phyloP scores from a whole-genome alignment of 1,284 basidiomycete species.

The Irpex rosettiformis region DNA sequence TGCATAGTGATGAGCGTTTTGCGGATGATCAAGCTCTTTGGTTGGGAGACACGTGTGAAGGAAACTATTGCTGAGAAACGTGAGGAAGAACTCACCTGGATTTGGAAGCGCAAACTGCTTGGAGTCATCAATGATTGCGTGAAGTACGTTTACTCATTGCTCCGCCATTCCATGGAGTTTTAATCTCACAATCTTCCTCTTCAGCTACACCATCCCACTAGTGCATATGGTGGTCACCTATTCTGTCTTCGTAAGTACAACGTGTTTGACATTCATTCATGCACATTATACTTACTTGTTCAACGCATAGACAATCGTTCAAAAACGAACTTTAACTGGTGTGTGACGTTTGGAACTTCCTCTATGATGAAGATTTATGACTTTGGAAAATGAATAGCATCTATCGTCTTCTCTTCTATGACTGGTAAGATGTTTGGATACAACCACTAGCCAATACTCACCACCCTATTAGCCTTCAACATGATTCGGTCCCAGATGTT shows the following conservation, averaged over 20 bases:
- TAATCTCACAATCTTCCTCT: not conserved
- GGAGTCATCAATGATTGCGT: constrained; percentile 33
- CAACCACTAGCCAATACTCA: not conserved
- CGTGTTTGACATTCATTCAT: not conserved
- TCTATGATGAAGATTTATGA: not conserved
- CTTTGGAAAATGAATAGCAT: constrained; percentile 24
- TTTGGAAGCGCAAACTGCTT: constrained; percentile 39
- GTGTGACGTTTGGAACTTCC: not conserved
- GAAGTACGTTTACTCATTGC: constrained; percentile 29
- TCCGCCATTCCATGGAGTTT: not conserved
- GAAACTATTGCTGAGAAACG: constrained; percentile 42
- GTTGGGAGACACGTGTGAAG: constrained; percentile 48
- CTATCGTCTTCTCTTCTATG: constrained; percentile 40
- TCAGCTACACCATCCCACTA: constrained; percentile 61
- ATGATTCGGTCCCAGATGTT: constrained; percentile 31
- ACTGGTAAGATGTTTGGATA: constrained; percentile 25
- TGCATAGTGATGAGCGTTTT: constrained; percentile 33
- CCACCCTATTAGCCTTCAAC: constrained; percentile 27
- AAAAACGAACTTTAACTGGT: constrained; percentile 31
- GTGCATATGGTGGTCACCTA: constrained; percentile 72
- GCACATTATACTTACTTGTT: not conserved
- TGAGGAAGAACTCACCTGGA: constrained; percentile 48
- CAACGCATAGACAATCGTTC: constrained; percentile 32
- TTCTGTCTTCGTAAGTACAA: constrained; percentile 43
- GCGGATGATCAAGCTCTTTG: constrained; percentile 62